Conservation (phyloP, 495 filamentous ascomycete species). For the Pseudevernia furfuracea region DNA sequence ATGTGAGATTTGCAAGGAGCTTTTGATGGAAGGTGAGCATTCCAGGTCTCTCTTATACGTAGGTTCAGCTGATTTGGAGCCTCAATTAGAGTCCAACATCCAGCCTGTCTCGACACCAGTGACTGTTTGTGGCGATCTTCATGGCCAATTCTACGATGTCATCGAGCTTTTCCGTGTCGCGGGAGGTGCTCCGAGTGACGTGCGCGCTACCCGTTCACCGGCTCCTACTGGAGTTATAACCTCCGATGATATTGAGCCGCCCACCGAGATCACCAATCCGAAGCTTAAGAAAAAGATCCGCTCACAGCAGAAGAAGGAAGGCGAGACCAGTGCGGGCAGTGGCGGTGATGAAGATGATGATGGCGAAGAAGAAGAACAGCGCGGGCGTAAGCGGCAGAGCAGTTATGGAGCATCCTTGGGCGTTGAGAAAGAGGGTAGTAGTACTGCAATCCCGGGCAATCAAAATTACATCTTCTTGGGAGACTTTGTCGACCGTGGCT, state of each 20-base stretch:
- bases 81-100: slow-evolving; percentile 81
- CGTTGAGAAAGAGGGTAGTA: slow-evolving; percentile 38
- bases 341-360: slow-evolving; percentile 38
- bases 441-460: slow-evolving; percentile 51
- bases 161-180: slow-evolving; percentile 94
- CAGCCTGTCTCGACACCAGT: slow-evolving; percentile 95
- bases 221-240: slow-evolving; percentile 61
- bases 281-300: slow-evolving; percentile 74
- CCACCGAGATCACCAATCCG: slow-evolving; percentile 74
- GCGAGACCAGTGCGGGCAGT: slow-evolving; percentile 33
- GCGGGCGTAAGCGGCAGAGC: slow-evolving; percentile 38
- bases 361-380: slow-evolving; percentile 42
- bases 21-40: slow-evolving; percentile 81
- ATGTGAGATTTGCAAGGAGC: slow-evolving; percentile 97
- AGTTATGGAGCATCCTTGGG: slow-evolving; percentile 33
- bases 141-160: slow-evolving; percentile 98
- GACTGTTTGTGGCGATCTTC: slow-evolving; percentile 95
- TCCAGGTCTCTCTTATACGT: neutral
- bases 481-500: slow-evolving; percentile 95
- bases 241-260: slow-evolving; percentile 80
- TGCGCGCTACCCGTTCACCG: slow-evolving; percentile 54
- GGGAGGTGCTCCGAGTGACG: slow-evolving; percentile 85
- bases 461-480: slow-evolving; percentile 94
- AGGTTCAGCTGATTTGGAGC: neutral
- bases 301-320: slow-evolving; percentile 38